A percentile compares a stretch with the other conserved stretches of the same genome.
phyloP scores from a whole-genome alignment of 805 yeast species.

The Candida sanyiensis region DNA sequence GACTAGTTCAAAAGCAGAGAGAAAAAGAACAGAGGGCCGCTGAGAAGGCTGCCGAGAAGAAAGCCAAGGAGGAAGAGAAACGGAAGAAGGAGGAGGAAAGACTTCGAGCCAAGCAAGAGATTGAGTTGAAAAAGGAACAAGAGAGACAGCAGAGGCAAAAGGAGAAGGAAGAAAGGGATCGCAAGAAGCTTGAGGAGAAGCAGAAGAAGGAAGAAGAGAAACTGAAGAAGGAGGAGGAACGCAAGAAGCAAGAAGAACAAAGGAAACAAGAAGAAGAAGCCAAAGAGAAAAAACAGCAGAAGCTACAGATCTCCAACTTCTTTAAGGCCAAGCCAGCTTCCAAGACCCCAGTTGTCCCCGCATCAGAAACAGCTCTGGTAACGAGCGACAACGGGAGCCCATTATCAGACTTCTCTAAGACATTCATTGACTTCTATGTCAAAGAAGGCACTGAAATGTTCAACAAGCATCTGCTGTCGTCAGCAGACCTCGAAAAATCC shows the following conservation, averaged over 20 bases:
- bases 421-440: conserved; percentile 33
- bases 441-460: conserved; percentile 30
- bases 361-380: background rate
- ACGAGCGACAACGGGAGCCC: conserved; percentile 3
- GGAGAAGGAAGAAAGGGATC: conserved; percentile 19
- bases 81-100: conserved; percentile 24
- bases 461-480: conserved; percentile 6
- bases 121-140: conserved; percentile 25
- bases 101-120: conserved; percentile 31
- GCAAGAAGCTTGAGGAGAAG: conserved; percentile 8
- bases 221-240: conserved; percentile 26
- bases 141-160: conserved; percentile 24
- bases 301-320: conserved; percentile 27
- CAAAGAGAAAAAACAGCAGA: conserved; percentile 29
- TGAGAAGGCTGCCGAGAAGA: too few relatives aligned
- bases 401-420: conserved; percentile 28
- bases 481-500: conserved; percentile 2
- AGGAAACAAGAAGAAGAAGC: conserved; percentile 34
- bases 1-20: conserved; percentile 16
- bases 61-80: conserved; percentile 3
- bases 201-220: conserved; percentile 22
- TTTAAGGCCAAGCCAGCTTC: conserved; percentile 24
- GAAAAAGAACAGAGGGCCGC: conserved; percentile 27
- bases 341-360: conserved; percentile 14
- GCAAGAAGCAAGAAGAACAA: conserved; percentile 30